Percentiles rank a stretch among this genome's conserved stretches.
These are phyloP conservation scores for Ustilago loliicola DNA, from an alignment of 1,284 basidiomycete genomes.

Conservation along the genomic window DNA sequence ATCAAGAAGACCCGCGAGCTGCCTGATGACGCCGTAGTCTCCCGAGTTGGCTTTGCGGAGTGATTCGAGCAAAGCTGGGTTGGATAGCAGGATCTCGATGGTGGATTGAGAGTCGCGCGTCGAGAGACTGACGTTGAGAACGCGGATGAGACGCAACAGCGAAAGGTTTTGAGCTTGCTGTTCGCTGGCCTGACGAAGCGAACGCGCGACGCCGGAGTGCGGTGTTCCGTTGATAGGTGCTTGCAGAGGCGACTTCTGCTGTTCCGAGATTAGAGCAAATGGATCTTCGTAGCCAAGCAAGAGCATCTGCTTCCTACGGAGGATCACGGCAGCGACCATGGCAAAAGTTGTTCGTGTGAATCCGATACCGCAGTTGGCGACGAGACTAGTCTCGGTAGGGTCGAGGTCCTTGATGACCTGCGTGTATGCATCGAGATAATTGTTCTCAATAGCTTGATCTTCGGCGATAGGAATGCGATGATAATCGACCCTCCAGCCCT, in stretches of 20 bases:
- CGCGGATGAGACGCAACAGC: slow-evolving; percentile 84
- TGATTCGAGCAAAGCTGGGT: slow-evolving; percentile 63
- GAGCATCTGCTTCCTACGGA: slow-evolving; percentile 89
- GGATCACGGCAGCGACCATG: slow-evolving; percentile 92
- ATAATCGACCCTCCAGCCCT: slow-evolving; percentile 84
- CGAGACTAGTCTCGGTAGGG: slow-evolving; percentile 83
- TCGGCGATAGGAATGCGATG: slow-evolving; percentile 87
- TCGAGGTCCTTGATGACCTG: slow-evolving; percentile 85
- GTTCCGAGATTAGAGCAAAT: slow-evolving; percentile 71
- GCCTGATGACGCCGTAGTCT: slow-evolving; percentile 66
- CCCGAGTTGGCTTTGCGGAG: slow-evolving; percentile 65
- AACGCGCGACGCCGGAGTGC: slow-evolving; percentile 49
- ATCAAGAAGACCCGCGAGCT: slow-evolving; percentile 66
- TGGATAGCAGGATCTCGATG: slow-evolving; percentile 63
- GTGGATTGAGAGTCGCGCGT: slow-evolving; percentile 58
- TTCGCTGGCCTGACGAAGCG: slow-evolving; percentile 70
- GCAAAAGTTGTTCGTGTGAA: slow-evolving; percentile 96
- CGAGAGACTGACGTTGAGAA: slow-evolving; percentile 81
- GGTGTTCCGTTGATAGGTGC: slow-evolving; percentile 38
- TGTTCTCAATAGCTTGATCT: slow-evolving; percentile 69
- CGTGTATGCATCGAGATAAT: slow-evolving; percentile 86
- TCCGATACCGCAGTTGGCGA: slow-evolving; percentile 98
- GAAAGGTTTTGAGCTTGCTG: slow-evolving; percentile 88
- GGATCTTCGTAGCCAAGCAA: slow-evolving; percentile 82
- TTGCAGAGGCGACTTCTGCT: slow-evolving; percentile 39